Evolutionary conservation across 176 grass and related monocot genomes (phyloP).

Genomic region (Oryza nivara): DNA sequence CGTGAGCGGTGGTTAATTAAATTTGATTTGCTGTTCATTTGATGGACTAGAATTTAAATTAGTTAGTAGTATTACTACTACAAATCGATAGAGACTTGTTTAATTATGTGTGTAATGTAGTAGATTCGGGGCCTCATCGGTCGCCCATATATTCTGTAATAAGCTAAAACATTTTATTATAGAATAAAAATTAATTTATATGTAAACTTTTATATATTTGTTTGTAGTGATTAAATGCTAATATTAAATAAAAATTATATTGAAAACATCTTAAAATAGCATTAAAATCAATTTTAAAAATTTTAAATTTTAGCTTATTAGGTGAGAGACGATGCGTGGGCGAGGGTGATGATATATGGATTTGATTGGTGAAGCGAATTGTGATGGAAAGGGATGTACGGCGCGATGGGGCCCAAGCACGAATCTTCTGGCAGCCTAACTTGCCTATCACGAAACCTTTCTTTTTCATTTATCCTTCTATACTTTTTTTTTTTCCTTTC

Average conservation of each 20-base stretch:
- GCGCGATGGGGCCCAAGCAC: conserved; percentile 26
- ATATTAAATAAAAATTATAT: too few relatives aligned
- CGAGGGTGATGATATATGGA: not conserved
- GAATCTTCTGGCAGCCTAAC: conserved; percentile 43
- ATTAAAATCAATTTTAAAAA: too few relatives aligned
- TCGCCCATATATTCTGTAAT: too few relatives aligned
- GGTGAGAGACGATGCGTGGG: not conserved
- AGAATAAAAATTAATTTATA: too few relatives aligned
- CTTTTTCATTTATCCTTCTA: not conserved
- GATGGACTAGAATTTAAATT: not conserved
- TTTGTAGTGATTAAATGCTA: too few relatives aligned
- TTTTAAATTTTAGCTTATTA: too few relatives aligned
- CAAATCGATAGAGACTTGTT: too few relatives aligned
- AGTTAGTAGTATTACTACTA: not conserved
- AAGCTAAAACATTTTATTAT: too few relatives aligned
- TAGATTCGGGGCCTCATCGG: too few relatives aligned
- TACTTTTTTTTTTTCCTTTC: not conserved
- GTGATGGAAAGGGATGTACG: conserved; percentile 8
- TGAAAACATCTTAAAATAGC: too few relatives aligned
- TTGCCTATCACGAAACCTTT: conserved; percentile 38
- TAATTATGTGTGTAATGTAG: too few relatives aligned
- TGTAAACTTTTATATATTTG: too few relatives aligned
- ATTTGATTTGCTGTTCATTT: not conserved
- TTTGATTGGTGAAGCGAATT: not conserved
- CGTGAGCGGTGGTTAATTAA: not conserved